Conservation (phyloP, 305 asterid species). For the Petunia hybrid region DNA sequence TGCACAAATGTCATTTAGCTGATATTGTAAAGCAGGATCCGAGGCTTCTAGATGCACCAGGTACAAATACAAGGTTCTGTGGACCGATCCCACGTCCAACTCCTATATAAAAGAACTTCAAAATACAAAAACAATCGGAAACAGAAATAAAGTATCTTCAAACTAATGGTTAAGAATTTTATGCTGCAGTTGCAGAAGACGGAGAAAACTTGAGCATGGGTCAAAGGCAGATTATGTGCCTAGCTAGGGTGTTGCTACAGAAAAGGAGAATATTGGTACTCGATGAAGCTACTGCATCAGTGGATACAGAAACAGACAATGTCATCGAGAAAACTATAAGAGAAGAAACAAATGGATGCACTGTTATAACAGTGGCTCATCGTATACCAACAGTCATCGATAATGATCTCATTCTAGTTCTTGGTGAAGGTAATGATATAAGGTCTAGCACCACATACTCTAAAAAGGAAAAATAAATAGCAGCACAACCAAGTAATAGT, state of each 20-base stretch:
- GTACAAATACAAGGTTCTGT: slow-evolving; percentile 41
- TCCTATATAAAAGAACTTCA: background rate
- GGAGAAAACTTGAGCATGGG: slow-evolving; percentile 88
- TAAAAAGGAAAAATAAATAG: background rate
- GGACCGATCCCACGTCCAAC: background rate
- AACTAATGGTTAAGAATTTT: background rate
- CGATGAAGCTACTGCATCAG: slow-evolving; percentile 88
- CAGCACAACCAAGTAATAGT: background rate
- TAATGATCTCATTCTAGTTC: slow-evolving; percentile 78
- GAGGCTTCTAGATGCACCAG: slow-evolving; percentile 77
- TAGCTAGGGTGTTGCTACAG: slow-evolving; percentile 67
- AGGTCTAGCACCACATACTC: background rate
- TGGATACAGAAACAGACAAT: slow-evolving; percentile 73
- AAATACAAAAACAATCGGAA: background rate
- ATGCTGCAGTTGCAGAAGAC: slow-evolving; percentile 69
- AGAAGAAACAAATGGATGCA: slow-evolving; percentile 70
- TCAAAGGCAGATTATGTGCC: slow-evolving; percentile 76
- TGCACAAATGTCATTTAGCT: slow-evolving; percentile 71
- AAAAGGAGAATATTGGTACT: slow-evolving; percentile 65
- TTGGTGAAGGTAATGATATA: slow-evolving; percentile 66
- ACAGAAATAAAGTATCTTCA: background rate
- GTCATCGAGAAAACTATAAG: slow-evolving; percentile 75
- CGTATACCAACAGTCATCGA: slow-evolving; percentile 84
- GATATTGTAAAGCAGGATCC: slow-evolving; percentile 65
- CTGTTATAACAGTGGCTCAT: slow-evolving; percentile 90